These are phyloP conservation scores for Colletotrichum agaves DNA, from an alignment of 2,329 filamentous ascomycete genomes.

Conservation along the genomic window DNA sequence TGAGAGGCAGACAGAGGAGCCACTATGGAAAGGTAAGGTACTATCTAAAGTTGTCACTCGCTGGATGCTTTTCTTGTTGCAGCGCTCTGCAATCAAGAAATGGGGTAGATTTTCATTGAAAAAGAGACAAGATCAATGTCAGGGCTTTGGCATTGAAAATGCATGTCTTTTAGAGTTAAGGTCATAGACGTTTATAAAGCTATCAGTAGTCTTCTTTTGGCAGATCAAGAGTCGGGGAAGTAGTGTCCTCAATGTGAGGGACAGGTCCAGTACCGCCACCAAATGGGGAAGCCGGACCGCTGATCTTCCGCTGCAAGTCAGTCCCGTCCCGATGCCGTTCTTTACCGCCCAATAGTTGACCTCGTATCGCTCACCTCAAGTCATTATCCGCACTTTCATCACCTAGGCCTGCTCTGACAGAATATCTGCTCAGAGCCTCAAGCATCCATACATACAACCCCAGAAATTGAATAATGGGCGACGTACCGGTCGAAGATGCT, in stretches of 20 bases:
- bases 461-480: constrained; percentile 50
- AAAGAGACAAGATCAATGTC: too few relatives aligned
- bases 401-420: neutral
- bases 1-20: too few relatives aligned
- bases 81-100: too few relatives aligned
- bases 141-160: too few relatives aligned
- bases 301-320: constrained; percentile 34
- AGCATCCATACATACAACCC: neutral
- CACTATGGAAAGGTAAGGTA: too few relatives aligned
- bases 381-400: neutral
- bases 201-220: too few relatives aligned
- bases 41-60: too few relatives aligned
- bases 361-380: neutral
- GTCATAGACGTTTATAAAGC: too few relatives aligned
- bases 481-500: constrained; percentile 51
- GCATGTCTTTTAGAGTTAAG: too few relatives aligned
- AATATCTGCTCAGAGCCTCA: neutral
- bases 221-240: neutral
- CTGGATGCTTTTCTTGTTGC: too few relatives aligned
- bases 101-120: too few relatives aligned
- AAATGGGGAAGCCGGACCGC: constrained; percentile 19
- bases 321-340: neutral
- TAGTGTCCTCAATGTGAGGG: neutral
- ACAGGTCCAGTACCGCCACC: neutral
- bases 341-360: constrained; percentile 13